phyloP scores from a whole-genome alignment of 2,329 filamentous ascomycete genomes.

The Cladosporium austrohemisphaericum region DNA sequence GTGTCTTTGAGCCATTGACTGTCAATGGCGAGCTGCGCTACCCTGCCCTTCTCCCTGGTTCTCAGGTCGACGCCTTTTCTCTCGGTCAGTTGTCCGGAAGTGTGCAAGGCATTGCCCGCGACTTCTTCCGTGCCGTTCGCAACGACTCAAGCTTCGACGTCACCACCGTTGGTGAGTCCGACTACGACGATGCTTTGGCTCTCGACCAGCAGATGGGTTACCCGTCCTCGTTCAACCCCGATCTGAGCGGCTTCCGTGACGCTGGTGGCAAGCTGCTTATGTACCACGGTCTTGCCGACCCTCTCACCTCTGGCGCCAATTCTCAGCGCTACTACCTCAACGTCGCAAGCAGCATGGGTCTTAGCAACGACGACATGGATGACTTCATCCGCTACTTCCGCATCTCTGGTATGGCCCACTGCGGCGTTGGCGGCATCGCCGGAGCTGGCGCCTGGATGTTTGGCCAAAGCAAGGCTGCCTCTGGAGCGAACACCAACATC shows the following conservation, averaged over 20 bases:
- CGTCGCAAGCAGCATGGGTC: conserved; percentile 37
- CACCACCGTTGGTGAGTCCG: conserved; percentile 34
- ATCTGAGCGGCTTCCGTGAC: conserved; percentile 37
- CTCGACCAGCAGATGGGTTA: conserved; percentile 40
- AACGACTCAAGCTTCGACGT: conserved; percentile 44
- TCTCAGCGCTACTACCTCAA: conserved; percentile 49
- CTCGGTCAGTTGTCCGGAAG: conserved; percentile 39
- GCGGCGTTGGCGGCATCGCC: conserved; percentile 39
- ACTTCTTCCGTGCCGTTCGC: conserved; percentile 50
- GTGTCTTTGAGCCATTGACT: conserved; percentile 42
- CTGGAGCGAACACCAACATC: conserved; percentile 41
- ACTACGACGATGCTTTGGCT: conserved; percentile 39
- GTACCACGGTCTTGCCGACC: conserved; percentile 41
- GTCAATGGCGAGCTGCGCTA: conserved; percentile 46
- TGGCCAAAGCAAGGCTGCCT: conserved; percentile 32
- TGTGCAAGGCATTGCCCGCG: conserved; percentile 42
- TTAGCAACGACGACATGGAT: conserved; percentile 37
- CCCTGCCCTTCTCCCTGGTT: conserved; percentile 49
- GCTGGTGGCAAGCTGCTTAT: conserved; percentile 45
- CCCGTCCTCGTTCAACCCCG: conserved; percentile 38
- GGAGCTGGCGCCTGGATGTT: conserved; percentile 43
- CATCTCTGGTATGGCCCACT: conserved; percentile 52
- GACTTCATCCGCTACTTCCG: conserved; percentile 48
- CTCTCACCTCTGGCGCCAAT: conserved; percentile 43
- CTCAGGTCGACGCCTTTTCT: conserved; percentile 38